Evolutionary conservation across 2,329 filamentous ascomycete genomes (phyloP).

Genomic region (Talaromyces rugulosus): DNA sequence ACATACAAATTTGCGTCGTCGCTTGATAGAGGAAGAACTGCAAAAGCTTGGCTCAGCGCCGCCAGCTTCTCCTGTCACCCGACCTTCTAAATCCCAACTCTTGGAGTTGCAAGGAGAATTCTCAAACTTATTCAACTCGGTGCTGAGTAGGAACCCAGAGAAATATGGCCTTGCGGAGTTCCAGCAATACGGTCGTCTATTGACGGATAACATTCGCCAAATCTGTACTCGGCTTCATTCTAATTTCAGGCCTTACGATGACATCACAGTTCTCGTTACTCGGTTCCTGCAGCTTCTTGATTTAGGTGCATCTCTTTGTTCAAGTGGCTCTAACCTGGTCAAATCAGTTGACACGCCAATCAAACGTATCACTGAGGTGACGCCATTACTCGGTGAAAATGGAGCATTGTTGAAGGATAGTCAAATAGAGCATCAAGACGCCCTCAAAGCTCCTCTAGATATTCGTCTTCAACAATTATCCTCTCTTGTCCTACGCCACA

Average conservation of each 20-base stretch:
- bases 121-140: slow-evolving; percentile 65
- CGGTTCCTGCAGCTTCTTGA: slow-evolving; percentile 76
- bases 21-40: slow-evolving; percentile 61
- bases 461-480: slow-evolving; percentile 35
- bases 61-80: slow-evolving; percentile 62
- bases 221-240: slow-evolving; percentile 66
- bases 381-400: slow-evolving; percentile 36
- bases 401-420: slow-evolving; percentile 18
- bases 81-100: slow-evolving; percentile 66
- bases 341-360: slow-evolving; percentile 20
- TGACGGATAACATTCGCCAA: slow-evolving; percentile 59
- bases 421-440: slow-evolving; percentile 7
- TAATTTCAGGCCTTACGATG: slow-evolving; percentile 75
- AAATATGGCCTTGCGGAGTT: slow-evolving; percentile 19
- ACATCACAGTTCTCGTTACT: slow-evolving; percentile 73
- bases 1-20: slow-evolving; percentile 61
- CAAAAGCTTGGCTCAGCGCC: slow-evolving; percentile 62
- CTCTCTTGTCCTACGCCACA: slow-evolving; percentile 30
- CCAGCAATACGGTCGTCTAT: slow-evolving; percentile 33
- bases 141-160: slow-evolving; percentile 44
- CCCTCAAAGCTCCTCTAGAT: slow-evolving; percentile 27
- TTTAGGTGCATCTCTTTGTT: slow-evolving; percentile 65
- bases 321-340: slow-evolving; percentile 16
- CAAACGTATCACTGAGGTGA: slow-evolving; percentile 28
- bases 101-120: slow-evolving; percentile 77